These are phyloP conservation scores for Teratosphaeria nubilosa DNA, from an alignment of 2,329 filamentous ascomycete genomes.

Conservation along the genomic window DNA sequence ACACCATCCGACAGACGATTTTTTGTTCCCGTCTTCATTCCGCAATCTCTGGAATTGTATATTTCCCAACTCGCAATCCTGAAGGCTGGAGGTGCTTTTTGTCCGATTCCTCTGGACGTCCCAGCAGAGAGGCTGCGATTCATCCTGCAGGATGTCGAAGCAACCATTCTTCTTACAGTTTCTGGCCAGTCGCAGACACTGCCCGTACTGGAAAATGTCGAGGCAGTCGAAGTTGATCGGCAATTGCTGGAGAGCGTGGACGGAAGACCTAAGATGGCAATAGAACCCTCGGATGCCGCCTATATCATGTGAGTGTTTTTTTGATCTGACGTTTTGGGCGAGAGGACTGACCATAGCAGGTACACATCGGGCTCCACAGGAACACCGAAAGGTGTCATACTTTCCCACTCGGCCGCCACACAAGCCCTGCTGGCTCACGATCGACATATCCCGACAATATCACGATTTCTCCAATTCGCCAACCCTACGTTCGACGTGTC, in stretches of 20 bases:
- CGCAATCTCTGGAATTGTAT: slow-evolving; percentile 70
- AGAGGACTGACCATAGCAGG: slow-evolving; percentile 1
- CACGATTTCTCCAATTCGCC: slow-evolving; percentile 80
- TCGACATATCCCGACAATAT: slow-evolving; percentile 63
- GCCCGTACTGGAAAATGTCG: slow-evolving; percentile 25
- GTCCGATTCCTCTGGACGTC: slow-evolving; percentile 68
- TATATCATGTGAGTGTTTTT: slow-evolving; percentile 66
- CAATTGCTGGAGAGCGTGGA: slow-evolving; percentile 28
- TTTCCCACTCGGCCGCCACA: slow-evolving; percentile 70
- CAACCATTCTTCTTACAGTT: slow-evolving; percentile 58
- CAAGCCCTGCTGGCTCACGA: slow-evolving; percentile 79
- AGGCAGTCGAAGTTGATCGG: slow-evolving; percentile 29
- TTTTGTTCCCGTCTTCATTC: slow-evolving; percentile 66
- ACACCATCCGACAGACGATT: slow-evolving; percentile 17
- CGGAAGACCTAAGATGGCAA: slow-evolving; percentile 7
- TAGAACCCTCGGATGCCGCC: slow-evolving; percentile 41
- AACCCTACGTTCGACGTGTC: slow-evolving; percentile 91
- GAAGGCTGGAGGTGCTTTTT: slow-evolving; percentile 76
- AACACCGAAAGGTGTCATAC: slow-evolving; percentile 73
- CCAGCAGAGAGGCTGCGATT: slow-evolving; percentile 69
- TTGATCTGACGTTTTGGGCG: background rate
- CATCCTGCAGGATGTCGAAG: slow-evolving; percentile 67
- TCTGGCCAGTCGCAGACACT: slow-evolving; percentile 34
- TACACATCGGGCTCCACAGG: slow-evolving; percentile 46
- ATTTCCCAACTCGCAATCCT: slow-evolving; percentile 66